Evolutionary conservation across 768 basidiomycete genomes (phyloP), one percentile per base, ranked within the genome.

Genomic region (Russula lepida): DNA sequence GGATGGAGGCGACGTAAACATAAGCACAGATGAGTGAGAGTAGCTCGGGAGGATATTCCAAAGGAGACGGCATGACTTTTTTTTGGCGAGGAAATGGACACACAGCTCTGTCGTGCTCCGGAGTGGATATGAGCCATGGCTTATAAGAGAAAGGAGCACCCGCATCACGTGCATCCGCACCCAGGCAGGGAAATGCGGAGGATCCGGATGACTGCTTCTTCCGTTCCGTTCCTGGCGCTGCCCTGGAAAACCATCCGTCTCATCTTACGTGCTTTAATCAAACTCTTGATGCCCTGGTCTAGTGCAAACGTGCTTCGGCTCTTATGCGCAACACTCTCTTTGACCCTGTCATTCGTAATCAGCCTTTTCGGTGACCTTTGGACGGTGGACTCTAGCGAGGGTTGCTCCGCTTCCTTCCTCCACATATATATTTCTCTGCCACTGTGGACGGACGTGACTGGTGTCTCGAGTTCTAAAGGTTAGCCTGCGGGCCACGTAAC

Each of bases 21-120:
- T 87, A 79, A 0, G 85, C 81, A 66, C 88, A 92, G 62, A 94
- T 85, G 32, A 83, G 74, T 60, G 81, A 81, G 58, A 89, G 79
- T 17, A 93, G 72, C 68, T 92, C 90, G 8, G 84, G 77, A 7
- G 89, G 90, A 70, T 80, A 89, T 63, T 80, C 77, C 39, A 69
- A 57, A 44, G 75, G 70, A 49, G 69, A 59, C 25, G 69, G 68
- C 25, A 62, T 52, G 8, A 1, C 12, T n/a, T 49, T 46, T 48
- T 25, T 19, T 23, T 35, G 5, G 28, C 15, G n/a, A 51, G 11
- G 19, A 46, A 15, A 13, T n/a, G 17, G 11, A 43, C 8, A 28
- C 43, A 39, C n/a, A 43, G 37, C 39, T 5, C 39, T 6, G 47
- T n/a, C 9, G 50, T 37, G 41, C n/a, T 47, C 59, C 54, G 54